Percentiles rank a stretch among this genome's conserved stretches.
Evolutionary conservation across 1,139 yeast genomes (phyloP).

Genomic region (Hansenula sp.): DNA sequence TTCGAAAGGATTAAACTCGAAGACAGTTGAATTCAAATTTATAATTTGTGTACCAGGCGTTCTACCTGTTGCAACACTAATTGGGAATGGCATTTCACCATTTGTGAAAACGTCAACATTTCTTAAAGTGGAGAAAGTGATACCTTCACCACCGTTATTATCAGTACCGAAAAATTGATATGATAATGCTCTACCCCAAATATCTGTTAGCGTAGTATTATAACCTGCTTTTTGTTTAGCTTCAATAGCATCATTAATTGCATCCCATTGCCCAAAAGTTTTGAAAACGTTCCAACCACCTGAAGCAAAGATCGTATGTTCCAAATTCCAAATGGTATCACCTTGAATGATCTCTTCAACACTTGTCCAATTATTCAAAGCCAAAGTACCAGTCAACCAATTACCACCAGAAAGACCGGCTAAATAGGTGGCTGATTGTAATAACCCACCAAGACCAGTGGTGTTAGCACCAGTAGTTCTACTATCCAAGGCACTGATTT

Average conservation of each 20-base stretch:
- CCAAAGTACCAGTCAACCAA: constrained; percentile 80
- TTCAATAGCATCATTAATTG: constrained; percentile 48
- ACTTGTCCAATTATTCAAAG: constrained; percentile 78
- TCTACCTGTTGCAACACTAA: constrained; percentile 76
- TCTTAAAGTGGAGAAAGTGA: constrained; percentile 63
- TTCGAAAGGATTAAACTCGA: constrained; percentile 80
- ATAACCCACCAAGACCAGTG: constrained; percentile 72
- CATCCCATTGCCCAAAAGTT: constrained; percentile 51
- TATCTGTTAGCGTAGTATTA: constrained; percentile 76
- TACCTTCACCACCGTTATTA: constrained; percentile 54
- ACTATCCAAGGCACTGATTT: constrained; percentile 72
- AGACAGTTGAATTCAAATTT: constrained; percentile 64
- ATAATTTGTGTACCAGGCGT: constrained; percentile 58
- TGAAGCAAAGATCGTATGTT: constrained; percentile 41
- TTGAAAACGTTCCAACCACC: constrained; percentile 67
- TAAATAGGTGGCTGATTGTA: constrained; percentile 70
- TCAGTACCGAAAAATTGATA: constrained; percentile 66
- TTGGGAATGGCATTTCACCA: constrained; percentile 79
- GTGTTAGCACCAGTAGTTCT: constrained; percentile 58
- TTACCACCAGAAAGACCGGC: constrained; percentile 85
- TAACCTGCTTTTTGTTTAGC: constrained; percentile 74
- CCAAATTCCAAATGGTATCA: constrained; percentile 65
- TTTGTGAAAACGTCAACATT: constrained; percentile 48
- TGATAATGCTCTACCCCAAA: constrained; percentile 88
- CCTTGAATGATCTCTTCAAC: constrained; percentile 53